A percentile compares a stretch with the other conserved stretches of the same genome.
Conservation (phyloP, 164 flowering plant genomes). For the Protea cynaroides region DNA sequence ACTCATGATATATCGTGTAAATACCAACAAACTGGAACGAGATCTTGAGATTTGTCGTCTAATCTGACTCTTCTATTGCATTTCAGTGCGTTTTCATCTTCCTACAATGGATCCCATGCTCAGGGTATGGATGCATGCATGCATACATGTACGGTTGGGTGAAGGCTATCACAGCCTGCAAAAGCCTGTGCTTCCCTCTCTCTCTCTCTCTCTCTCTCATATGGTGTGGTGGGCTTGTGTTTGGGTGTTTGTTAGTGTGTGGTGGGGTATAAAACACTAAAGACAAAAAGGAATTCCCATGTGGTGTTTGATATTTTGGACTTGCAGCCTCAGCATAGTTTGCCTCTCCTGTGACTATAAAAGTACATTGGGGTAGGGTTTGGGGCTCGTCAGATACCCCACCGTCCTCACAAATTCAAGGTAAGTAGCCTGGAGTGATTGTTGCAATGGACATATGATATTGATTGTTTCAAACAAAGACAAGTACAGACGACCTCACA, state of each 20-base stretch:
- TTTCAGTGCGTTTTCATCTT: not conserved
- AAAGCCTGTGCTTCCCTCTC: slow-evolving; percentile 23
- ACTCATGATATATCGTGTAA: slow-evolving; percentile 1
- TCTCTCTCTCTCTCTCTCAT: not conserved
- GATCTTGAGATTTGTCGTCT: slow-evolving; percentile 1
- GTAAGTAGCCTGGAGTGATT: not conserved
- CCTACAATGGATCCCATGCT: not conserved
- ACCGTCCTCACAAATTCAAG: no score
- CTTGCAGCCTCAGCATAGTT: not conserved
- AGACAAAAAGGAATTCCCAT: not conserved
- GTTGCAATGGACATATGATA: not conserved
- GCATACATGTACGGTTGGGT: slow-evolving; percentile 8
- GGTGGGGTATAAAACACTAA: slow-evolving; percentile 1
- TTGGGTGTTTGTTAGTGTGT: not conserved
- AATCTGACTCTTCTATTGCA: slow-evolving; percentile 1
- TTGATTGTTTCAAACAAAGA: not conserved
- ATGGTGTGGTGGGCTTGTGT: not conserved
- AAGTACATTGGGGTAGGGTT: not conserved
- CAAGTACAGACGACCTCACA: not conserved
- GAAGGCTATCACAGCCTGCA: slow-evolving; percentile 15
- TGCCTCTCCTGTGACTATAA: no score
- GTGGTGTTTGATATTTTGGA: slow-evolving; percentile 9
- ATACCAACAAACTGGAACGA: not conserved
- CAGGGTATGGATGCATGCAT: not conserved
- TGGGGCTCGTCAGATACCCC: not conserved